Evolutionary conservation across 225 moss, liverwort and hornwort species (phyloP).

Genomic region (Pseudisothecium myosuroides): DNA sequence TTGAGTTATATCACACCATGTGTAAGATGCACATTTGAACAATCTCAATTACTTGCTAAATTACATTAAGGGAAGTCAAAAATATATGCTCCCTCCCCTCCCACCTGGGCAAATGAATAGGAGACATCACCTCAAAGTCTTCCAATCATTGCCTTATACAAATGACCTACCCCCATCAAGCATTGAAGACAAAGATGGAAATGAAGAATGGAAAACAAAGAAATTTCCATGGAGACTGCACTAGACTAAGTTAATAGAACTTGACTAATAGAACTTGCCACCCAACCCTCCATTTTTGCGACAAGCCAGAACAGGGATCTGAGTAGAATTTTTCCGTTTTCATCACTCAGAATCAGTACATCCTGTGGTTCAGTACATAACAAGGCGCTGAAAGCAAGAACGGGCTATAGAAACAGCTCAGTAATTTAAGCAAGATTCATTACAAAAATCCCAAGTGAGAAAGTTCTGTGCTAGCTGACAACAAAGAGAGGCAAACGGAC

Average conservation of each 20-base stretch:
- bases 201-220: neutral
- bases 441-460: neutral
- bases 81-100: neutral
- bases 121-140: neutral
- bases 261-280: neutral
- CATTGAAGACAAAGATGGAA: neutral
- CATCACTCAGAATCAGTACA: neutral
- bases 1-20: neutral
- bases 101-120: neutral
- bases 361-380: neutral
- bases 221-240: neutral
- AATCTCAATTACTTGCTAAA: neutral
- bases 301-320: neutral
- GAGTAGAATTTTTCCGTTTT: neutral
- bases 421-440: neutral
- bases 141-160: neutral
- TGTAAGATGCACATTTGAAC: neutral
- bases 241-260: too few species aligned
- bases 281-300: neutral
- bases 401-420: neutral
- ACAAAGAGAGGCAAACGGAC: neutral
- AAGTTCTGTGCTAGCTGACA: neutral
- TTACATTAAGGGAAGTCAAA: neutral
- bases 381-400: neutral
- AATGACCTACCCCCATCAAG: neutral